phyloP scores from a whole-genome alignment of 2,329 filamentous ascomycete species.

The Beauveria australis region DNA sequence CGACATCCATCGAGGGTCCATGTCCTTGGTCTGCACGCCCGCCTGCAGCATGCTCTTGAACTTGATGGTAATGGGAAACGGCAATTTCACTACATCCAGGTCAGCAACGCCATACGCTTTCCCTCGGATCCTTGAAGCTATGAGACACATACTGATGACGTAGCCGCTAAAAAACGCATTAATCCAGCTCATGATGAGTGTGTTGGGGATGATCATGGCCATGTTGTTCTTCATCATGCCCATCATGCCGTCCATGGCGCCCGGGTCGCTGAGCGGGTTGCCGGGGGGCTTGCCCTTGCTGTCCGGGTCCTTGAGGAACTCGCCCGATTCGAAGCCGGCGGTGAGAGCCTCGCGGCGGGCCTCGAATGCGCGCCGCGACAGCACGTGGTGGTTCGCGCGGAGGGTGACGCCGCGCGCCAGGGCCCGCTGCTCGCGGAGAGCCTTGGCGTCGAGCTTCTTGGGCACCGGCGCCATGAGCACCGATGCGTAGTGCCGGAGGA shows the following conservation, averaged over 20 bases:
- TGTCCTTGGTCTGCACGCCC: slow-evolving; percentile 87
- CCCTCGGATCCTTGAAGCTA: too few relatives aligned
- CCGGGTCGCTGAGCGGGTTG: slow-evolving; percentile 92
- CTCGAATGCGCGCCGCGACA: slow-evolving; percentile 71
- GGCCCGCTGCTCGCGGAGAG: slow-evolving; percentile 78
- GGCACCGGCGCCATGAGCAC: slow-evolving; percentile 81
- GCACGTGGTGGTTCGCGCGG: slow-evolving; percentile 70
- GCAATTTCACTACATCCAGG: slow-evolving; percentile 68
- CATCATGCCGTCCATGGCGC: slow-evolving; percentile 99
- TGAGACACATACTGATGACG: slow-evolving; percentile 65
- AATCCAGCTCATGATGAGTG: slow-evolving; percentile 99
- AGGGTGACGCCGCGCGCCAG: slow-evolving; percentile 79
- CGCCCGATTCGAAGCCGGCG: slow-evolving; percentile 73
- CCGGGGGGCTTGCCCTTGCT: slow-evolving; percentile 76
- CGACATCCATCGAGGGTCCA: slow-evolving; percentile 97
- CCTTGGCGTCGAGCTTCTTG: slow-evolving; percentile 67
- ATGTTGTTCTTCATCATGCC: slow-evolving; percentile 99
- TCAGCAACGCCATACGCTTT: too few relatives aligned
- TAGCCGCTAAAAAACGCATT: slow-evolving; percentile 98
- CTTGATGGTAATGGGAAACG: slow-evolving; percentile 94
- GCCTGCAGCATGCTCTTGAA: slow-evolving; percentile 99
- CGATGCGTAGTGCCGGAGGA: slow-evolving; percentile 91
- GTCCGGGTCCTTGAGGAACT: slow-evolving; percentile 84
- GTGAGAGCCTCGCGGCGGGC: slow-evolving; percentile 73
- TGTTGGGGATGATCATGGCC: slow-evolving; percentile 99